Conservation (phyloP, 2,329 filamentous ascomycete species). For the Aspergillus tubingensis region DNA sequence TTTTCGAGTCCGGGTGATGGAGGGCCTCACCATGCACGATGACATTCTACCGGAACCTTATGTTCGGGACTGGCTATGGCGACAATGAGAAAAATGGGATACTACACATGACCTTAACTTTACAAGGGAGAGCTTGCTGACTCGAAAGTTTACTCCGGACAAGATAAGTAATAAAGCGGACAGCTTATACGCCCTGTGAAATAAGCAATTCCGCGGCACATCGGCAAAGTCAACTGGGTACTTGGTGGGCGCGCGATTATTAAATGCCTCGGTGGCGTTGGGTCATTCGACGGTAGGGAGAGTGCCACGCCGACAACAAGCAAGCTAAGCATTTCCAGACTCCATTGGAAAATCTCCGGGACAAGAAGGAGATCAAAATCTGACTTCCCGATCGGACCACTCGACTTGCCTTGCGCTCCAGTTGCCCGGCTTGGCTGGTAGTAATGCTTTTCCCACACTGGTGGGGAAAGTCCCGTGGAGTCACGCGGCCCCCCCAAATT, state of each 20-base stretch:
- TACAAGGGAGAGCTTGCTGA: neutral
- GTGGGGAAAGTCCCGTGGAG: neutral
- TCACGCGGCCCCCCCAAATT: neutral
- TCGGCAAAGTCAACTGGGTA: too few relatives aligned
- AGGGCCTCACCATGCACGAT: neutral
- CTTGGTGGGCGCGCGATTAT: neutral
- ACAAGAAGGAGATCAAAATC: neutral
- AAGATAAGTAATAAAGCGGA: neutral
- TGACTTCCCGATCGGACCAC: conserved; percentile 1
- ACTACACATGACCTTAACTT: neutral
- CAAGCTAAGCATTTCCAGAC: neutral
- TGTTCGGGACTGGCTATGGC: too few relatives aligned
- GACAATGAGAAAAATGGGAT: neutral
- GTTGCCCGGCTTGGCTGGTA: neutral
- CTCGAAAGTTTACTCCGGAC: neutral
- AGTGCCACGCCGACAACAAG: neutral
- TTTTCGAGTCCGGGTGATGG: neutral
- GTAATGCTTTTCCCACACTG: neutral
- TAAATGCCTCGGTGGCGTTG: conserved; percentile 1
- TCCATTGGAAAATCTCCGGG: neutral
- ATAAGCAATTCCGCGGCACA: neutral
- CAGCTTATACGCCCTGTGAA: neutral
- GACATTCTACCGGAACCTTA: too few relatives aligned
- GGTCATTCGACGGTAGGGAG: neutral
- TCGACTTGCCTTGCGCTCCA: neutral